These are phyloP conservation scores for Trypanosomatidae sp. DNA, from an alignment of 208 protist species.

Conservation along the genomic window DNA sequence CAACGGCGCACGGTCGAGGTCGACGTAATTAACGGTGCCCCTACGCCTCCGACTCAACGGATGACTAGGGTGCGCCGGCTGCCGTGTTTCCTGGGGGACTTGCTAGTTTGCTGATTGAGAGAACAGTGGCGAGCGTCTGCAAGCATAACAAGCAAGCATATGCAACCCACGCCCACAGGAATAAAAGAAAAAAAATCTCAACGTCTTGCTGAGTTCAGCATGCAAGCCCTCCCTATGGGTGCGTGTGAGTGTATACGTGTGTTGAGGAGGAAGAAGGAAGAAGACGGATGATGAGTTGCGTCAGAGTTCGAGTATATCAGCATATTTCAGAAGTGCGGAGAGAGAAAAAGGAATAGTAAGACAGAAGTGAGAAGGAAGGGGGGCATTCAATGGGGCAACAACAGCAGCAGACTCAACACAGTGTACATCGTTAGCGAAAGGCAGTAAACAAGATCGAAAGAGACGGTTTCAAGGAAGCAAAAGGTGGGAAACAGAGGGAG, in stretches of 20 bases:
- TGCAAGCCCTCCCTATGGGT: background rate
- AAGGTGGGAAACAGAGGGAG: slow-evolving; percentile 1
- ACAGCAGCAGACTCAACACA: background rate
- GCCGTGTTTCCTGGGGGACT: background rate
- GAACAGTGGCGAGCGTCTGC: background rate
- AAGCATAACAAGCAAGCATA: background rate
- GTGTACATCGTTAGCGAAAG: slow-evolving; percentile 1
- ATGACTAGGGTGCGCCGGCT: background rate
- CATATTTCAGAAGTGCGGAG: background rate
- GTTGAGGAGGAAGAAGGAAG: background rate
- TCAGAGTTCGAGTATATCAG: background rate
- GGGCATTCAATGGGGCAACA: background rate
- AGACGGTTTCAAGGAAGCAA: background rate
- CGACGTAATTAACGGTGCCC: background rate
- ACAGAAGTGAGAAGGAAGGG: background rate
- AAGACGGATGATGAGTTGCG: background rate
- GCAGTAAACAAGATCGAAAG: background rate
- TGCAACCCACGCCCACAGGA: background rate
- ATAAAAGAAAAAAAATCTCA: background rate
- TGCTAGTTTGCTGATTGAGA: background rate
- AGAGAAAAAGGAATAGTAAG: background rate
- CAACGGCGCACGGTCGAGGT: background rate
- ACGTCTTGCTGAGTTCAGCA: background rate
- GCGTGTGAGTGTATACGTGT: background rate
- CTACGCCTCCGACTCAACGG: background rate